These are phyloP conservation scores for Paramecium primaurelia DNA, from an alignment of 73 alveolate species.

Conservation along the genomic window DNA sequence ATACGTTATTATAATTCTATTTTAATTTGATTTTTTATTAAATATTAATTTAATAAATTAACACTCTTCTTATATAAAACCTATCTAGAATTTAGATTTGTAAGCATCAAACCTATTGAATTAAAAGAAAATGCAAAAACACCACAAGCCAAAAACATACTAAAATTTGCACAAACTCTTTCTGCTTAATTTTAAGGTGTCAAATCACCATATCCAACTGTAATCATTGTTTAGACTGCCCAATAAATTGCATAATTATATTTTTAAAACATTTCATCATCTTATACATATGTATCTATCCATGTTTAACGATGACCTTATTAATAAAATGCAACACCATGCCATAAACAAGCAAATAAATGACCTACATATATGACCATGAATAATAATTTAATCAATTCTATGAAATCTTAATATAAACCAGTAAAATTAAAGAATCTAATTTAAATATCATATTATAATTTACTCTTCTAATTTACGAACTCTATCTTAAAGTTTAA, in stretches of 20 bases:
- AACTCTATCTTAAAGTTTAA: slow-evolving; percentile 68
- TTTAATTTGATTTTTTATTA: slow-evolving; percentile 60
- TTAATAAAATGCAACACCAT: slow-evolving; percentile 54
- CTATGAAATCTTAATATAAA: not conserved
- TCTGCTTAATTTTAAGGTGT: slow-evolving; percentile 70
- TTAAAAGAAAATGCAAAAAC: slow-evolving; percentile 83
- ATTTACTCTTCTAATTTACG: slow-evolving; percentile 68
- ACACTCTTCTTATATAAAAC: slow-evolving; percentile 62
- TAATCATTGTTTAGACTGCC: slow-evolving; percentile 81
- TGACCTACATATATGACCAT: slow-evolving; percentile 61
- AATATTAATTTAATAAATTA: slow-evolving; percentile 65
- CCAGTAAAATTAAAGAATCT: slow-evolving; percentile 32
- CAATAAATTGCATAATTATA: slow-evolving; percentile 70
- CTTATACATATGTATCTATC: slow-evolving; percentile 36
- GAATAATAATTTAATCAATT: slow-evolving; percentile 18
- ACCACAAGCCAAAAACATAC: slow-evolving; percentile 84
- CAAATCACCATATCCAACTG: slow-evolving; percentile 91
- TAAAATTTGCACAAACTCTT: slow-evolving; percentile 65
- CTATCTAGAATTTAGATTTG: slow-evolving; percentile 64
- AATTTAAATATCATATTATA: not conserved
- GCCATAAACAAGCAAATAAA: slow-evolving; percentile 70
- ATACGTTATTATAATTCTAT: not conserved
- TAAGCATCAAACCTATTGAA: slow-evolving; percentile 71
- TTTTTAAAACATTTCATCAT: not conserved
- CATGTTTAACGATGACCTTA: slow-evolving; percentile 60